Percentiles rank a stretch among this genome's conserved stretches.
These are phyloP conservation scores for Citrullus mucosospermus DNA, from an alignment of 306 rosid genomes.

Conservation along the genomic window DNA sequence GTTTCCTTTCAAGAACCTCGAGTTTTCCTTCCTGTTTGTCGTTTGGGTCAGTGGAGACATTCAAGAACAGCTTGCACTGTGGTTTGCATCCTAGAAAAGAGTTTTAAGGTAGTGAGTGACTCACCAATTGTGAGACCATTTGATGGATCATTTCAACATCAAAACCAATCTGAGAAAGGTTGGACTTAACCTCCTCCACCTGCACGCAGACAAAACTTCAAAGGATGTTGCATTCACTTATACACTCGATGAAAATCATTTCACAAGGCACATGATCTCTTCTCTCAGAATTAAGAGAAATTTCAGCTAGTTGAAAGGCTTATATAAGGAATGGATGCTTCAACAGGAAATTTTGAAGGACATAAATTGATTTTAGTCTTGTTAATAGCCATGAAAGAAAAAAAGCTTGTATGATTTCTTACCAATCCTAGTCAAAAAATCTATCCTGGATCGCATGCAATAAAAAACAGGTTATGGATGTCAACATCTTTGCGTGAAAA, in stretches of 20 bases:
- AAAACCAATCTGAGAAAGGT: conserved; percentile 61
- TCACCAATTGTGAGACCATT: conserved; percentile 42
- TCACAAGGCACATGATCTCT: neutral
- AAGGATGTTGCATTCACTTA: neutral
- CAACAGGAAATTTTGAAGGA: neutral
- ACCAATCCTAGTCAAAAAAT: neutral
- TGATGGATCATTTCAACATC: conserved; percentile 32
- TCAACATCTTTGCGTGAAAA: neutral
- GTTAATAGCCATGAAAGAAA: neutral
- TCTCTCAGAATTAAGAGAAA: neutral
- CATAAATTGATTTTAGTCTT: neutral
- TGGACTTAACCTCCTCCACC: conserved; percentile 63
- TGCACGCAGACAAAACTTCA: conserved; percentile 11
- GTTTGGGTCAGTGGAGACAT: neutral
- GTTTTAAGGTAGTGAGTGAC: conserved; percentile 4
- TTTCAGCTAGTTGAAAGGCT: neutral
- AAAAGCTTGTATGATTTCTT: neutral
- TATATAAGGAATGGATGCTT: neutral
- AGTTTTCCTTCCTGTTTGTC: conserved; percentile 36
- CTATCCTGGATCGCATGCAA: neutral
- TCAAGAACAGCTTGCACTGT: neutral
- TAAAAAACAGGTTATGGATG: neutral
- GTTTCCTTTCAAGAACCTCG: conserved; percentile 36
- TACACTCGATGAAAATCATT: neutral
- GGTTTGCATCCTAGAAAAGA: neutral